Evolutionary conservation across 192 early-diverging fungal genomes (phyloP).

Genomic region (Allomyces arbusculus): DNA sequence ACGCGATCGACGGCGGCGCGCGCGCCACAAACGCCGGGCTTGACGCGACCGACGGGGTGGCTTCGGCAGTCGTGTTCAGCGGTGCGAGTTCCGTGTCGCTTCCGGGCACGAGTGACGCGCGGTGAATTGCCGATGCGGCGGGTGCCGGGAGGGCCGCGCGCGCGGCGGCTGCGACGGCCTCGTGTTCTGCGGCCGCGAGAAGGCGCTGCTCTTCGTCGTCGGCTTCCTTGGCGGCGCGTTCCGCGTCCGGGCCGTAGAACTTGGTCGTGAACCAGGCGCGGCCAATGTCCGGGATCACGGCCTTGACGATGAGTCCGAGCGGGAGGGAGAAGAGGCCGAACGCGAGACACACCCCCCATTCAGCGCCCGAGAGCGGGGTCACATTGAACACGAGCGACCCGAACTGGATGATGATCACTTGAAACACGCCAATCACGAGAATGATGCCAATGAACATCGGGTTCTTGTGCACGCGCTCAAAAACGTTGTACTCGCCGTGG

Average conservation of each 20-base stretch:
- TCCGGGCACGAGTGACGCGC: too few species aligned
- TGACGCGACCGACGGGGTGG: too few species aligned
- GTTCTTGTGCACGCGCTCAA: conserved; percentile 58
- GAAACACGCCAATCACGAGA: conserved; percentile 46
- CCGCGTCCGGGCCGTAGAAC: conserved; percentile 1
- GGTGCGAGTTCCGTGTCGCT: too few species aligned
- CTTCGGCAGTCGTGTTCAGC: too few species aligned
- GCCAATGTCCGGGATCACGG: conserved; percentile 47
- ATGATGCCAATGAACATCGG: conserved; percentile 62
- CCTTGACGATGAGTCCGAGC: conserved; percentile 62
- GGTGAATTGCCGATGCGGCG: too few species aligned
- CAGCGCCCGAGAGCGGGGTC: conserved; percentile 31
- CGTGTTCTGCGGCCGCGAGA: too few species aligned
- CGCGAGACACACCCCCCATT: conserved; percentile 69
- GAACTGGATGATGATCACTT: conserved; percentile 77
- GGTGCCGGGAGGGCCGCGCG: too few species aligned
- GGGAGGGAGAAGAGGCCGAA: conserved; percentile 62
- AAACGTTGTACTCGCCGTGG: conserved; percentile 56
- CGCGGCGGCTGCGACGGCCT: too few species aligned
- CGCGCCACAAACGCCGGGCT: too few species aligned
- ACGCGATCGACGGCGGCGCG: too few species aligned
- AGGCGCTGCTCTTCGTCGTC: background rate
- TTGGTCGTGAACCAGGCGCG: conserved; percentile 3
- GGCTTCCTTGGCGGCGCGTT: background rate
- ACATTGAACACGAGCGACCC: conserved; percentile 72